These are phyloP conservation scores for Saturnispora hagleri DNA, from an alignment of 805 yeast species.

Conservation along the genomic window DNA sequence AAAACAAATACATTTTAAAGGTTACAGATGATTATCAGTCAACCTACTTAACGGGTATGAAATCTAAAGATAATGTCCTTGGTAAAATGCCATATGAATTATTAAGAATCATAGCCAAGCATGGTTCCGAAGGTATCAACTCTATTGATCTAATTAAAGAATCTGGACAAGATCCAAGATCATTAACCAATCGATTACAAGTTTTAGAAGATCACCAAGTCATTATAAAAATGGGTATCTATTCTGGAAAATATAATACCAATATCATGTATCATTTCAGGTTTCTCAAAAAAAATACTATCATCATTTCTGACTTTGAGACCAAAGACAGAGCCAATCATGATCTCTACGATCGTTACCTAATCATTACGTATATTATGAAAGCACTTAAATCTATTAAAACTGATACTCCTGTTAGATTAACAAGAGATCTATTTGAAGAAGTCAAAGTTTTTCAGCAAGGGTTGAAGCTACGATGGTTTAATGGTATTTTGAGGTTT, in stretches of 20 bases:
- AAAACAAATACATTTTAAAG: conserved; percentile 16
- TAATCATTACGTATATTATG: conserved; percentile 30
- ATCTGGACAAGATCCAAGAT: conserved; percentile 64
- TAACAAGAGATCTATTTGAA: conserved; percentile 49
- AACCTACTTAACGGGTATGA: conserved; percentile 46
- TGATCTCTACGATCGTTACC: conserved; percentile 15
- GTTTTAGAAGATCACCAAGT: conserved; percentile 42
- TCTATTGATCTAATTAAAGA: conserved; percentile 46
- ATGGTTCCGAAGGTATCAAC: conserved; percentile 47
- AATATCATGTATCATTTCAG: conserved; percentile 43
- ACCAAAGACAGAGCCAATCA: conserved; percentile 11
- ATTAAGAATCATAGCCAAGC: conserved; percentile 49
- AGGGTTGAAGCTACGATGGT: conserved; percentile 26
- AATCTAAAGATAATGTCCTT: conserved; percentile 39
- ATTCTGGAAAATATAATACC: conserved; percentile 42
- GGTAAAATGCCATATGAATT: conserved; percentile 50
- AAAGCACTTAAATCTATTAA: conserved; percentile 41
- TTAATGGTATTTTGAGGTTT: conserved; percentile 39
- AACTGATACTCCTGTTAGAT: conserved; percentile 48
- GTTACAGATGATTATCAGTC: conserved; percentile 52
- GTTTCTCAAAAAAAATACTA: conserved; percentile 23
- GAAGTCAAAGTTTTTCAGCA: conserved; percentile 43
- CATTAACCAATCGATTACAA: conserved; percentile 54
- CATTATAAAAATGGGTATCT: conserved; percentile 31
- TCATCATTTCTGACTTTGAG: conserved; percentile 2